phyloP scores from a whole-genome alignment of 257 asterid genomes.

The Parsonsia alboflavescens region DNA sequence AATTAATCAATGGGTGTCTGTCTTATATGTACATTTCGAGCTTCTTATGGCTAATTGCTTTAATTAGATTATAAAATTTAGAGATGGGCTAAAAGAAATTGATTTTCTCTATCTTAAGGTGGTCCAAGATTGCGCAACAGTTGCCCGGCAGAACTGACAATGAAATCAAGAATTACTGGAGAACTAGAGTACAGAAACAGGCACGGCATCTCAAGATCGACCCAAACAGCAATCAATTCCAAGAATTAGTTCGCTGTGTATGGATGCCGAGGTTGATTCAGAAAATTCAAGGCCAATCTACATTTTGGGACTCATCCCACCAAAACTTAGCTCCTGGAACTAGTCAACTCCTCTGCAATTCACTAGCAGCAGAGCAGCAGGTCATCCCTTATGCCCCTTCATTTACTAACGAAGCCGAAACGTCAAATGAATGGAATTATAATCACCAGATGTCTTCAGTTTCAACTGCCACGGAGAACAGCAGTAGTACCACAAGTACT shows the following conservation, averaged over 20 bases:
- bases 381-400: neutral
- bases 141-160: slow-evolving; percentile 43
- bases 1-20: too few species aligned
- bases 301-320: neutral
- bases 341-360: neutral
- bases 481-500: slow-evolving; percentile 5
- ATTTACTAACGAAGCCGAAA: neutral
- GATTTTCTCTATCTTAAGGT: slow-evolving; percentile 11
- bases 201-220: slow-evolving; percentile 35
- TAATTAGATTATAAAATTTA: neutral
- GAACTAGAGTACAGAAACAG: slow-evolving; percentile 39
- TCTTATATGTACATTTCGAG: too few species aligned
- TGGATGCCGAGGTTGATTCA: slow-evolving; percentile 38
- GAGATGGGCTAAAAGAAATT: too few species aligned
- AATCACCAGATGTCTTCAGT: neutral
- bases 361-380: neutral
- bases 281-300: slow-evolving; percentile 20
- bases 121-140: slow-evolving; percentile 38
- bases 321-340: neutral
- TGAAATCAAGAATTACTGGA: slow-evolving; percentile 37
- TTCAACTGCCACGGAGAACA: neutral
- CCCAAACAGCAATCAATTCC: slow-evolving; percentile 26
- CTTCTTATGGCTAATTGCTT: neutral
- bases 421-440: neutral
- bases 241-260: slow-evolving; percentile 24